These are phyloP conservation scores for Nemania diffusa DNA, from an alignment of 2,329 filamentous ascomycete genomes.

Conservation along the genomic window DNA sequence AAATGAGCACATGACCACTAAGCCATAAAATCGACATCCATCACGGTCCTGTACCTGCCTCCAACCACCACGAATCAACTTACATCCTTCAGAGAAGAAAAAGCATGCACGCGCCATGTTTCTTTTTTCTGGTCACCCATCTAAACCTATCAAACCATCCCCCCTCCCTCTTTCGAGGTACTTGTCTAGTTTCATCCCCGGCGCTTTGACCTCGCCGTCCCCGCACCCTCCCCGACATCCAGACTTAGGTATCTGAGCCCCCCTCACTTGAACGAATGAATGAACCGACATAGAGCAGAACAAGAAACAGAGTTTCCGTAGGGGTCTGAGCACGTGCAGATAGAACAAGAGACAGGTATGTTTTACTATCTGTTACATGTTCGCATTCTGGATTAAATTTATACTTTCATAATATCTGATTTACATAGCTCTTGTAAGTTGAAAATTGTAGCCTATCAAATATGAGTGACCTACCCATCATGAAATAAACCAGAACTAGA, in stretches of 20 bases:
- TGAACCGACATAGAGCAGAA: too few species aligned
- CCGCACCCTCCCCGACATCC: neutral
- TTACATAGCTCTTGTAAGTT: too few species aligned
- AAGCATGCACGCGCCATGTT: neutral
- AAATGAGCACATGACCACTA: neutral
- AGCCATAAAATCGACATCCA: neutral
- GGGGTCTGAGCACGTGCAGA: too few species aligned
- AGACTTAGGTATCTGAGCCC: neutral
- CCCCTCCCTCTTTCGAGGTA: neutral
- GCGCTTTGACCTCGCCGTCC: conserved; percentile 14
- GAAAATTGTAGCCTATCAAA: too few species aligned
- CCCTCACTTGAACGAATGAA: too few species aligned
- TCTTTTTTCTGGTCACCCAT: neutral
- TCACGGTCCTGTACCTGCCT: neutral
- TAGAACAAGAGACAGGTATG: too few species aligned
- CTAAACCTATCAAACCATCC: neutral
- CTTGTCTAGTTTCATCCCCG: conserved; percentile 8
- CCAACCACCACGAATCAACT: neutral
- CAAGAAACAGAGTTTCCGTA: too few species aligned
- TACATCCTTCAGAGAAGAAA: neutral
- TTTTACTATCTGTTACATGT: too few species aligned
- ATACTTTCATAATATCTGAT: too few species aligned
- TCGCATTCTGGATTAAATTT: too few species aligned
- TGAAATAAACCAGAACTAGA: too few species aligned
- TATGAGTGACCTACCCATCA: too few species aligned